A percentile compares a stretch with the other conserved stretches of the same genome.
Conservation (phyloP, 148 eudicot species). For the Fallopia convolvulus region DNA sequence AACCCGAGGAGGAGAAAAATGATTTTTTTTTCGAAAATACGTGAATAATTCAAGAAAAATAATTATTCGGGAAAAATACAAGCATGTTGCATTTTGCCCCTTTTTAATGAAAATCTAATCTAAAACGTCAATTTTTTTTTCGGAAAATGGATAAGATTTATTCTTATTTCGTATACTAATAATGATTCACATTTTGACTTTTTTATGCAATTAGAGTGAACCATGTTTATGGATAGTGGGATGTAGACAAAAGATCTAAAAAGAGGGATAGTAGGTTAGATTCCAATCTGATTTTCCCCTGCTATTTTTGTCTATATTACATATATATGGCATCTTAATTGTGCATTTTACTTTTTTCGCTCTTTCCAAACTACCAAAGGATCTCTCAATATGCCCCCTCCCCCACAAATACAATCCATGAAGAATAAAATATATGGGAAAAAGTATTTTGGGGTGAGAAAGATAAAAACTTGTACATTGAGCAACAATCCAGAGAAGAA, state of each 20-base stretch:
- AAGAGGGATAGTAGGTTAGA: slow-evolving; percentile 31
- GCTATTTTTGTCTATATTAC: slow-evolving; percentile 11
- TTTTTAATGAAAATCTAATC: too few species aligned
- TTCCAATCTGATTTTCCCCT: slow-evolving; percentile 18
- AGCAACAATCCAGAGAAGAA: slow-evolving; percentile 5
- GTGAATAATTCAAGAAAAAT: too few species aligned
- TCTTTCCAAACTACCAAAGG: slow-evolving; percentile 35
- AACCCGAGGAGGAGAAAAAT: too few species aligned
- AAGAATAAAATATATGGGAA: neutral
- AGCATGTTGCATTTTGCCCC: too few species aligned
- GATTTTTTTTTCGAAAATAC: too few species aligned
- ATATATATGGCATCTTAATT: neutral
- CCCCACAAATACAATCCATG: neutral
- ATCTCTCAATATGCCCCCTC: slow-evolving; percentile 12
- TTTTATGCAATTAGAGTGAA: too few species aligned
- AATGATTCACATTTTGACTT: too few species aligned
- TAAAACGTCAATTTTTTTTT: too few species aligned
- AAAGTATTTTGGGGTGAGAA: neutral
- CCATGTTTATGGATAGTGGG: neutral
- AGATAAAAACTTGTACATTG: slow-evolving; percentile 11
- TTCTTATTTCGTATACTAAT: too few species aligned
- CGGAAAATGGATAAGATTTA: too few species aligned
- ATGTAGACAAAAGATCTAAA: slow-evolving; percentile 17
- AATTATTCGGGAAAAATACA: too few species aligned
- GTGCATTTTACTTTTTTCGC: slow-evolving; percentile 12